Percentiles rank a stretch among this genome's conserved stretches.
phyloP scores from a whole-genome alignment of 2,329 filamentous ascomycete genomes.

The Cladosporium cucumerinum region DNA sequence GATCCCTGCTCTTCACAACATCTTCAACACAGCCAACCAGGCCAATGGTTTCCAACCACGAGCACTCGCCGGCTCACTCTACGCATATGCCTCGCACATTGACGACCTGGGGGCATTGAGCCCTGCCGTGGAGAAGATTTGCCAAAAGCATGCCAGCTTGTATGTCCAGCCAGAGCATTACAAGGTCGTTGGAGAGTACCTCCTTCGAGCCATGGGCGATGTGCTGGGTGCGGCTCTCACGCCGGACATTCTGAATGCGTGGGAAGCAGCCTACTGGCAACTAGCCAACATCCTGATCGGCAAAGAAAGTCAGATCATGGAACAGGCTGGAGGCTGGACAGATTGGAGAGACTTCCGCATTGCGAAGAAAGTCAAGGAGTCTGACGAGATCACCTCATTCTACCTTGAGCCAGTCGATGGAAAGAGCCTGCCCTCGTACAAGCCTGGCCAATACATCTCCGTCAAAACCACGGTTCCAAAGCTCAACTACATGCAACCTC shows the following conservation, averaged over 20 bases:
- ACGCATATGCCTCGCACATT: conserved; percentile 69
- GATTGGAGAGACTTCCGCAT: conserved; percentile 67
- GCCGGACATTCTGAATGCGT: conserved; percentile 61
- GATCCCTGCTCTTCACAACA: conserved; percentile 63
- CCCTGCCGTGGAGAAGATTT: conserved; percentile 63
- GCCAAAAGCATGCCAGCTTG: conserved; percentile 71
- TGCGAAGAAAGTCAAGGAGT: conserved; percentile 61
- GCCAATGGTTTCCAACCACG: conserved; percentile 63
- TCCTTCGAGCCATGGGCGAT: conserved; percentile 64
- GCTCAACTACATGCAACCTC: conserved; percentile 61
- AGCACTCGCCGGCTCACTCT: conserved; percentile 67
- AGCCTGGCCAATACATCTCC: conserved; percentile 71
- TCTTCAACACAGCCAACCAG: conserved; percentile 72
- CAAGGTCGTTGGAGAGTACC: conserved; percentile 64
- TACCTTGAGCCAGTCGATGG: conserved; percentile 64
- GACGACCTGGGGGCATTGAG: conserved; percentile 61
- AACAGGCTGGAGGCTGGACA: conserved; percentile 59
- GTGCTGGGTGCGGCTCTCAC: conserved; percentile 68
- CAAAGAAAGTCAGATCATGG: conserved; percentile 62
- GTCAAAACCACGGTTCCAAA: conserved; percentile 57
- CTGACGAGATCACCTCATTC: conserved; percentile 67
- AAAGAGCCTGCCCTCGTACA: conserved; percentile 58
- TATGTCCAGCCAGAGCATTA: conserved; percentile 68
- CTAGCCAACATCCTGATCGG: conserved; percentile 70
- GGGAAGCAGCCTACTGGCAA: conserved; percentile 69